These are phyloP conservation scores for Volvox carteri DNA, from an alignment of 163 green algal species.

Conservation along the genomic window DNA sequence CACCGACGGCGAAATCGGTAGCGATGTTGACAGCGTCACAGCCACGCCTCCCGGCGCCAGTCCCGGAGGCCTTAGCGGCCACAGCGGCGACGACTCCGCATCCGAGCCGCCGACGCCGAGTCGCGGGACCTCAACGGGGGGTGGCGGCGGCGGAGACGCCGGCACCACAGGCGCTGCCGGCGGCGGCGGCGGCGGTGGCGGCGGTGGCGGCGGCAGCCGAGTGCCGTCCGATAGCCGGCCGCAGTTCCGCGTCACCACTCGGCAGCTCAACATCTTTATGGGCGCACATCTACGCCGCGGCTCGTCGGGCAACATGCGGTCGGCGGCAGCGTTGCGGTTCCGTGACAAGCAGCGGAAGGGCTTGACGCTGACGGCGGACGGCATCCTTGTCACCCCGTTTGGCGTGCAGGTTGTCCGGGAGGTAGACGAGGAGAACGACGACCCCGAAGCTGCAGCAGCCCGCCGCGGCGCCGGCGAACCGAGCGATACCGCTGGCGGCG, in stretches of 20 bases:
- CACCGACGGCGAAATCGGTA: slow-evolving; percentile 21
- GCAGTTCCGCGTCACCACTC: slow-evolving; percentile 38
- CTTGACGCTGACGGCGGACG: slow-evolving; percentile 32
- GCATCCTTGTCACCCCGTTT: slow-evolving; percentile 48
- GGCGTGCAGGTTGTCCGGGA: slow-evolving; percentile 42
- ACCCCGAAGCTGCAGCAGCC: neutral
- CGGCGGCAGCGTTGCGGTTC: neutral
- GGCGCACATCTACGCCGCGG: slow-evolving; percentile 49
- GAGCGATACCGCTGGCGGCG: neutral
- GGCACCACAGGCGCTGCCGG: too few species aligned
- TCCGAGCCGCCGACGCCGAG: neutral
- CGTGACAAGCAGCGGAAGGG: neutral
- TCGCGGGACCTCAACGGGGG: neutral
- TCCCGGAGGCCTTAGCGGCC: neutral
- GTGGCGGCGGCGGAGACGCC: neutral
- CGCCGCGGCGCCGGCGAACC: neutral
- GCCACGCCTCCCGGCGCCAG: neutral
- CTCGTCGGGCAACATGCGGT: neutral
- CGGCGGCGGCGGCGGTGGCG: neutral
- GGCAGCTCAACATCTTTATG: slow-evolving; percentile 65
- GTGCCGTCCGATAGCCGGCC: neutral
- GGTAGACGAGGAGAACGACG: slow-evolving; percentile 2
- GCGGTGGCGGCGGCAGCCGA: neutral
- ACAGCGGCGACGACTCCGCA: neutral
- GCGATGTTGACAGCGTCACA: slow-evolving; percentile 21